These are phyloP conservation scores for Tephrocybe sp. DNA, from an alignment of 768 basidiomycete species.

Conservation along the genomic window DNA sequence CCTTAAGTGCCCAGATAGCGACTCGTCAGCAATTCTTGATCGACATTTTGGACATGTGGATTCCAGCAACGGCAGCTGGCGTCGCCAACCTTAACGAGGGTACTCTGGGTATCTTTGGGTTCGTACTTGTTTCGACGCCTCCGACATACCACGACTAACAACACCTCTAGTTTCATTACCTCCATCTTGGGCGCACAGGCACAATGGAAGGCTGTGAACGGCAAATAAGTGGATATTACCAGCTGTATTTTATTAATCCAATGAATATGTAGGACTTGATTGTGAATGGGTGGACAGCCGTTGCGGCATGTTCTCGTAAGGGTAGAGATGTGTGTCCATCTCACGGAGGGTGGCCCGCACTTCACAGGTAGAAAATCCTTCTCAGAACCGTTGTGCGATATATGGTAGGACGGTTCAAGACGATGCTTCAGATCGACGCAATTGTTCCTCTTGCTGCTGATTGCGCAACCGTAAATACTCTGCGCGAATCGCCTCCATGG, in stretches of 20 bases:
- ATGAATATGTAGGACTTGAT: too few species aligned
- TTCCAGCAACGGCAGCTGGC: constrained; percentile 82
- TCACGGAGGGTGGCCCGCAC: too few species aligned
- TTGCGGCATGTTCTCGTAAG: too few species aligned
- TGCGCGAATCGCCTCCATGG: constrained; percentile 67
- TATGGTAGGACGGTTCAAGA: not conserved
- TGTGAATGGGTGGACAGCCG: too few species aligned
- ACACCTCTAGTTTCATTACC: constrained; percentile 54
- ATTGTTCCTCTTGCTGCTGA: constrained; percentile 26
- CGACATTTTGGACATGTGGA: constrained; percentile 85
- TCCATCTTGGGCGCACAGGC: constrained; percentile 67
- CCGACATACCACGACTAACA: constrained; percentile 4
- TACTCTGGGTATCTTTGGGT: constrained; percentile 83
- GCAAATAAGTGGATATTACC: constrained; percentile 31
- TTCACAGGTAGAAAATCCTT: too few species aligned
- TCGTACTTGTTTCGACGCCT: constrained; percentile 12
- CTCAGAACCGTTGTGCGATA: not conserved
- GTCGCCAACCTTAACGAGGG: constrained; percentile 82
- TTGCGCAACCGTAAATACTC: constrained; percentile 73
- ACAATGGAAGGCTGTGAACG: constrained; percentile 59
- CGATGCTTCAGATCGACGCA: not conserved
- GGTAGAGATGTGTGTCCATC: too few species aligned
- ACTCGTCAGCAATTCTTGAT: constrained; percentile 78
- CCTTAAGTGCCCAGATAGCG: constrained; percentile 56
- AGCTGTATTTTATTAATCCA: too few species aligned